Evolutionary conservation across 2,329 filamentous ascomycete species (phyloP).

Genomic region (Diaporthe vaccinii): DNA sequence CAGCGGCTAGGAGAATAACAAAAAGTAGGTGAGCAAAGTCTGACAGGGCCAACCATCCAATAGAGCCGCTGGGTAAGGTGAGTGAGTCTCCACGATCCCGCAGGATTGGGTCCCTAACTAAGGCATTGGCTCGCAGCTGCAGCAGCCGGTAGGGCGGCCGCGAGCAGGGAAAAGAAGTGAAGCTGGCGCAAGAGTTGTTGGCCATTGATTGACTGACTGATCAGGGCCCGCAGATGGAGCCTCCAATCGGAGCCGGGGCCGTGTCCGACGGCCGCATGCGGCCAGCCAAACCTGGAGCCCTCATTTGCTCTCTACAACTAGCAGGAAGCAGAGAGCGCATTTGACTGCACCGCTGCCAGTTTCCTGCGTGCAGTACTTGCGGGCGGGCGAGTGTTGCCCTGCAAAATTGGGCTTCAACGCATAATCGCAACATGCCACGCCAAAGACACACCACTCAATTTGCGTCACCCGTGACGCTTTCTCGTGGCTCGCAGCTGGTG

Average conservation of each 20-base stretch:
- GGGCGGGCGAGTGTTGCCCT: conserved; percentile 21
- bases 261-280: conserved; percentile 1
- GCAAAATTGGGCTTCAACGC: conserved; percentile 35
- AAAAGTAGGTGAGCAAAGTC: conserved; percentile 33
- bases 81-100: conserved; percentile 36
- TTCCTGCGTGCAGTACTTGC: not conserved
- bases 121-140: conserved; percentile 22
- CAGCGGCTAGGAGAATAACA: conserved; percentile 22
- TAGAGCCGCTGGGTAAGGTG: conserved; percentile 35
- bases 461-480: conserved; percentile 29
- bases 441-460: conserved; percentile 14
- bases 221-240: conserved; percentile 3
- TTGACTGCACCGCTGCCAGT: conserved; percentile 3
- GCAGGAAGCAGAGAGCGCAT: not conserved
- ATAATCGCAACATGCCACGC: conserved; percentile 31
- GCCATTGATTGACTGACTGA: conserved; percentile 9
- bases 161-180: conserved; percentile 10
- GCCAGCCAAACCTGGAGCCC: conserved; percentile 16
- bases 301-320: not conserved
- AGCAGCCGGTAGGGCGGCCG: conserved; percentile 22
- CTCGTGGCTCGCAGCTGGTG: conserved; percentile 8
- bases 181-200: conserved; percentile 20
- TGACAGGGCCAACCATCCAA: conserved; percentile 23
- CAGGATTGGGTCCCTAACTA: conserved; percentile 24
- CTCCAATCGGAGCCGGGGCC: conserved; percentile 25